Base-by-base conservation (phyloP, 1,284 basidiomycete species). In the Cerrena zonata region DNA sequence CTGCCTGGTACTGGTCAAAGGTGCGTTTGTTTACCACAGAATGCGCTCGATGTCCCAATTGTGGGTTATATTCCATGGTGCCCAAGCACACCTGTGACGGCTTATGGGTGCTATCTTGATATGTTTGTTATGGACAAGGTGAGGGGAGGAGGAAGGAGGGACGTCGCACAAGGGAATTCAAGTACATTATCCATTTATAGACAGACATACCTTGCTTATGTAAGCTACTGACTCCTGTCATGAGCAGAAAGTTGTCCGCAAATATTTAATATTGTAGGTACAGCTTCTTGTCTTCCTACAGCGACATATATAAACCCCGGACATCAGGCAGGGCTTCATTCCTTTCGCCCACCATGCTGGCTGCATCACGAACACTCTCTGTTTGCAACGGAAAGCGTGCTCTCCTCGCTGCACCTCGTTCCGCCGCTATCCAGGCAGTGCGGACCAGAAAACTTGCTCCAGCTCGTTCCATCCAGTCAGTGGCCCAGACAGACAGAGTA, bases 401-500 rank as follows among this genome's bases (percentile, higher is more conserved):
- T 3, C 51, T 63, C 22, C 59, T 78, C 49, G 70, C 79, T 47
- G 76, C 75, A 45, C 72, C 74, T 45, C 77, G 75, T 53, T 76
- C 72, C 51, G 65, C 71, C 47, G 71, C 65, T 19, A 64, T 80
- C 18, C 71, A 70, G 15, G 67, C 67, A 24, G 61, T 75, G 25
- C 68, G 70, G 53, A 61, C 67, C 23, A 58, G 60, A 52, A 58
- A 56, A 38, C 61, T 61, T 45, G 60, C 58, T 37, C 63, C 61
- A 46, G 59, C 65, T 46, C 70, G 77, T 18, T 62, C 63, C 40
- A 69, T 82, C 44, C 76, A 80, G 53, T 76, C 75, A 48, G 70
- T 74, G 52, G 76, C 78, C 4, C 80, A 82, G 61, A 80, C 80
- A 5, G 80, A 83, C 67, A 68, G 80, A 58, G 80, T 82, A 59